Percentiles rank a stretch among this genome's conserved stretches.
Conservation (phyloP, 352 stramenopile genomes). For the Phytophthora foliorum region DNA sequence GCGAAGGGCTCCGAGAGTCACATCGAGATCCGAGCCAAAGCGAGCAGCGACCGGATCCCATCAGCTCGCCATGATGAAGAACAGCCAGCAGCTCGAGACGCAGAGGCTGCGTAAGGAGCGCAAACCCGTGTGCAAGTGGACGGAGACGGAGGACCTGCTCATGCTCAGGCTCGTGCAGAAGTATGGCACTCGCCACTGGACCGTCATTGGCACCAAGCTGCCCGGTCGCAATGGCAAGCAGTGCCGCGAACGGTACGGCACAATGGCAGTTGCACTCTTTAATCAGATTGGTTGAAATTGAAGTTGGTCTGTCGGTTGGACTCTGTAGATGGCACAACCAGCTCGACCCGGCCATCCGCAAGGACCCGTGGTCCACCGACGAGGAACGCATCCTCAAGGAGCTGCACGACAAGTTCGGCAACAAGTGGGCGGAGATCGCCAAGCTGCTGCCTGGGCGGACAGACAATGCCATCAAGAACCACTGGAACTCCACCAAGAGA, state of each 20-base stretch:
- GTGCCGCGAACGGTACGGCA: conserved; percentile 92
- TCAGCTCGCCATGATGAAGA: conserved; percentile 24
- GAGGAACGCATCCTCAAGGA: conserved; percentile 88
- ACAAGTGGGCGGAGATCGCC: conserved; percentile 93
- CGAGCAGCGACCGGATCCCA: conserved; percentile 16
- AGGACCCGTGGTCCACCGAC: conserved; percentile 92
- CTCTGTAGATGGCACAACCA: conserved; percentile 94
- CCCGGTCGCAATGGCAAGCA: conserved; percentile 95
- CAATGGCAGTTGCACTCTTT: background rate
- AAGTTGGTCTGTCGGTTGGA: background rate
- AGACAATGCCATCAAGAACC: conserved; percentile 94
- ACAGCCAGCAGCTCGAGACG: conserved; percentile 14
- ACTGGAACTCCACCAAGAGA: conserved; percentile 92
- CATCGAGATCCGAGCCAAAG: conserved; percentile 36
- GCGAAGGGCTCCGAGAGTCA: conserved; percentile 18
- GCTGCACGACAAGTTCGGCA: conserved; percentile 84
- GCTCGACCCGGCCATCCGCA: conserved; percentile 93
- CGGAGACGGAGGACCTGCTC: conserved; percentile 89
- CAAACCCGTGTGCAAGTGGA: conserved; percentile 89
- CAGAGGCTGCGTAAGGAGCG: conserved; percentile 62
- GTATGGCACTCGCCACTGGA: conserved; percentile 97
- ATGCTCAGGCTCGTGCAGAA: conserved; percentile 91
- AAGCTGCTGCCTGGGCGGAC: conserved; percentile 89
- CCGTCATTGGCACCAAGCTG: conserved; percentile 97
- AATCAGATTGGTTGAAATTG: conserved; percentile 8